Conservation (phyloP, 2,329 filamentous ascomycete species). For the Metarhizium robertsii region DNA sequence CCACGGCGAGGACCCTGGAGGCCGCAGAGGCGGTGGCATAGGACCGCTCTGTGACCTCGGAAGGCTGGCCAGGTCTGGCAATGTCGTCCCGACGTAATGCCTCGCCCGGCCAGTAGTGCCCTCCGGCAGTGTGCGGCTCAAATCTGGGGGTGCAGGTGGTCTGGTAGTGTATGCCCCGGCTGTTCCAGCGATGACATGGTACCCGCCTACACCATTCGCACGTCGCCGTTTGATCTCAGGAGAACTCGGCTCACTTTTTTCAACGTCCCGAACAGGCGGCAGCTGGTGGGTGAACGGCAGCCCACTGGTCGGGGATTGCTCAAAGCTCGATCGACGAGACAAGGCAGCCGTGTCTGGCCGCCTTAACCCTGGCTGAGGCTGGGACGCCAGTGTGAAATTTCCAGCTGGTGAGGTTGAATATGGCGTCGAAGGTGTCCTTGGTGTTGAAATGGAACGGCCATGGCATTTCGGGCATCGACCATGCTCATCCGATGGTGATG, state of each 20-base stretch:
- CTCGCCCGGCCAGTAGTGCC: slow-evolving; percentile 10
- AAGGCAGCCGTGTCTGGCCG: slow-evolving; percentile 15
- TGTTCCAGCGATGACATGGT: slow-evolving; percentile 16
- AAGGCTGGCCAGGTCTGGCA: slow-evolving; percentile 20
- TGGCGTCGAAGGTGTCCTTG: slow-evolving; percentile 47
- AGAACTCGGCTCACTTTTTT: slow-evolving; percentile 30
- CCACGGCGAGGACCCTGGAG: slow-evolving; percentile 22
- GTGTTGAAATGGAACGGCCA: slow-evolving; percentile 55
- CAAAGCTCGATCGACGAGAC: slow-evolving; percentile 18
- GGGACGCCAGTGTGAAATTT: slow-evolving; percentile 13
- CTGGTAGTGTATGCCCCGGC: slow-evolving; percentile 6
- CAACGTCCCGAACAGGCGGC: slow-evolving; percentile 15
- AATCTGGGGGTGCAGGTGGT: slow-evolving; percentile 5
- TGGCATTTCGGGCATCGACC: slow-evolving; percentile 62
- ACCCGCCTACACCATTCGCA: slow-evolving; percentile 34
- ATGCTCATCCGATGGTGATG: slow-evolving; percentile 36
- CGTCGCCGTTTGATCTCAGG: slow-evolving; percentile 55
- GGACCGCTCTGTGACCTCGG: slow-evolving; percentile 27
- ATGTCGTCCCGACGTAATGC: slow-evolving; percentile 14
- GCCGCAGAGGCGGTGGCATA: slow-evolving; percentile 47
- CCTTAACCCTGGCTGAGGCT: slow-evolving; percentile 11
- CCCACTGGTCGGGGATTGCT: slow-evolving; percentile 14
- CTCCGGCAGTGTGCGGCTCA: slow-evolving; percentile 13
- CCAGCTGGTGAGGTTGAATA: slow-evolving; percentile 26
- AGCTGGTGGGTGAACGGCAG: slow-evolving; percentile 14